These are phyloP conservation scores for Fusarium torulosum DNA, from an alignment of 2,329 filamentous ascomycete genomes.

Conservation along the genomic window DNA sequence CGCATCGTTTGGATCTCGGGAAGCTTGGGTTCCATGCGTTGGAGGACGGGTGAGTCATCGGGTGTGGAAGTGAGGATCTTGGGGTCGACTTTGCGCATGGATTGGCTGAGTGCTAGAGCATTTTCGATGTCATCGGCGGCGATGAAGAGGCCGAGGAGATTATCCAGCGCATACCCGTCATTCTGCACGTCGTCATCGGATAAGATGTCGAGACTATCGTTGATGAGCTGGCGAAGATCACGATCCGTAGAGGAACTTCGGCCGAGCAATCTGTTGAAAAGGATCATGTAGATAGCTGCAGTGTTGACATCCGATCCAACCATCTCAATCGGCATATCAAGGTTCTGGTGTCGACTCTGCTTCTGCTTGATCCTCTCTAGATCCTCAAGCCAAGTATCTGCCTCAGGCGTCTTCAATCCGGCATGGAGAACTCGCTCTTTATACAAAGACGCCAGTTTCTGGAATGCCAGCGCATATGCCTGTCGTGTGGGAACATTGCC, in stretches of 20 bases:
- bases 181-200: slow-evolving; percentile 58
- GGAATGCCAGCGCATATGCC: slow-evolving; percentile 57
- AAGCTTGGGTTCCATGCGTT: slow-evolving; percentile 53
- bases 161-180: slow-evolving; percentile 58
- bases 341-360: slow-evolving; percentile 55
- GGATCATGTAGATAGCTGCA: slow-evolving; percentile 56
- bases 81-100: slow-evolving; percentile 55
- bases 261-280: slow-evolving; percentile 54
- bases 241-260: slow-evolving; percentile 45
- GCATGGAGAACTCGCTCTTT: slow-evolving; percentile 51
- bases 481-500: slow-evolving; percentile 56
- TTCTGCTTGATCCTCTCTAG: slow-evolving; percentile 54
- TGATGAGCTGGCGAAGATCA: slow-evolving; percentile 52
- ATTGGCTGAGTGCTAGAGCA: slow-evolving; percentile 55
- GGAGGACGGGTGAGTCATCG: slow-evolving; percentile 48
- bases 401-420: slow-evolving; percentile 46
- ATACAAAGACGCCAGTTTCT: slow-evolving; percentile 56
- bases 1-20: slow-evolving; percentile 53
- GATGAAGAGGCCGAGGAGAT: slow-evolving; percentile 56
- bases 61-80: slow-evolving; percentile 47
- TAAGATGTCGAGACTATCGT: slow-evolving; percentile 55
- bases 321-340: slow-evolving; percentile 56
- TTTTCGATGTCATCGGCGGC: slow-evolving; percentile 55
- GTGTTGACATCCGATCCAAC: slow-evolving; percentile 58
- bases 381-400: slow-evolving; percentile 51